phyloP scores from a whole-genome alignment of 768 basidiomycete species.

The Heimioporus sp. region DNA sequence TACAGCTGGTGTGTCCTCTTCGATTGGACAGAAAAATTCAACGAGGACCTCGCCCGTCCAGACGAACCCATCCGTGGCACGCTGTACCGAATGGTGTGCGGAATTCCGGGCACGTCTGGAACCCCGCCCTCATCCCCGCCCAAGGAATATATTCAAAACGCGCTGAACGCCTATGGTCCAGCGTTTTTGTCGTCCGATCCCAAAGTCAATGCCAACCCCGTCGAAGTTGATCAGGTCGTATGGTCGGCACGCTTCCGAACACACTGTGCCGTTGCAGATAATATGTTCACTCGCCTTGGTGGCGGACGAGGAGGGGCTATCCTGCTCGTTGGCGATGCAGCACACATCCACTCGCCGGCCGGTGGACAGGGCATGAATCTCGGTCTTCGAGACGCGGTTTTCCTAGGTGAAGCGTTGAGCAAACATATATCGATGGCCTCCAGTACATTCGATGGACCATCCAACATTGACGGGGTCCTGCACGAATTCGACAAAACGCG shows the following conservation, averaged over 20 bases:
- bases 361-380: constrained; percentile 58
- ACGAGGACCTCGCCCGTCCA: constrained; percentile 9
- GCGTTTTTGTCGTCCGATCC: constrained; percentile 32
- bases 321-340: constrained; percentile 41
- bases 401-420: constrained; percentile 39
- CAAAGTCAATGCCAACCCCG: constrained; percentile 26
- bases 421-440: constrained; percentile 25
- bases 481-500: not conserved
- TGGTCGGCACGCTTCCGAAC: constrained; percentile 47
- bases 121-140: constrained; percentile 34
- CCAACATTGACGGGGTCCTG: not conserved
- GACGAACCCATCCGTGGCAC: constrained; percentile 1
- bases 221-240: constrained; percentile 33
- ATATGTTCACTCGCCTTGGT: constrained; percentile 31
- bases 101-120: constrained; percentile 33
- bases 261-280: constrained; percentile 41
- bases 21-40: constrained; percentile 32
- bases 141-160: constrained; percentile 39
- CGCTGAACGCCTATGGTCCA: constrained; percentile 39
- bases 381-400: constrained; percentile 45
- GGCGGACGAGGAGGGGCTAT: constrained; percentile 7
- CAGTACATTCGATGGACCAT: constrained; percentile 5
- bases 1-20: constrained; percentile 34
- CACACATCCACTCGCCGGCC: constrained; percentile 48
- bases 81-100: constrained; percentile 40